Percentiles rank a stretch among this genome's conserved stretches.
Conservation (phyloP, 139 green algal species). For the Penium margaritaceum region DNA sequence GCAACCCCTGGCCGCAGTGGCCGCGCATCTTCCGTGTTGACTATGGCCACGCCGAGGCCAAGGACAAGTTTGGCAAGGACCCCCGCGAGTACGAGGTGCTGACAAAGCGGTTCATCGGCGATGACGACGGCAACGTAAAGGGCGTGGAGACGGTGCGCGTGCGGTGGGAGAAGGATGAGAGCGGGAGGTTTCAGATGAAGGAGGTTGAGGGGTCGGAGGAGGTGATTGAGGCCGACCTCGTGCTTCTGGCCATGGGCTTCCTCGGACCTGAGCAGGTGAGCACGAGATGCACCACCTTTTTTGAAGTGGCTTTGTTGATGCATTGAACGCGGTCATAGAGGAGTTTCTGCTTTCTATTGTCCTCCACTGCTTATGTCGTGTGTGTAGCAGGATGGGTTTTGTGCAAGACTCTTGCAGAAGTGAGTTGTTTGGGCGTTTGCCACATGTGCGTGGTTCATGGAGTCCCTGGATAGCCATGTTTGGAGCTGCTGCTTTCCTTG, state of each 20-base stretch:
- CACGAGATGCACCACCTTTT: no score
- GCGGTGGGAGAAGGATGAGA: slow-evolving; percentile 36
- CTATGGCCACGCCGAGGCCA: slow-evolving; percentile 88
- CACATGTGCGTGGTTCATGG: no score
- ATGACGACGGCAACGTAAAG: slow-evolving; percentile 66
- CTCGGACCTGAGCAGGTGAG: slow-evolving; percentile 76
- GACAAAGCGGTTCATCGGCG: slow-evolving; percentile 83
- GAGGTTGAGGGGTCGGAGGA: slow-evolving; percentile 65
- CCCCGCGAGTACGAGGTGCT: slow-evolving; percentile 85
- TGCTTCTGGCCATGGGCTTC: slow-evolving; percentile 93
- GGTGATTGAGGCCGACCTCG: slow-evolving; percentile 79
- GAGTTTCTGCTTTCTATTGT: no score
- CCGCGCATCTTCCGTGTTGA: slow-evolving; percentile 77
- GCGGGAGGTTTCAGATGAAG: slow-evolving; percentile 54
- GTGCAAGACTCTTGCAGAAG: no score
- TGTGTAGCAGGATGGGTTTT: no score
- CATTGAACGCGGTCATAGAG: no score
- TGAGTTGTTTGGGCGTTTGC: no score
- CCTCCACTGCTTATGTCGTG: no score
- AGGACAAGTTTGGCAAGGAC: slow-evolving; percentile 60
- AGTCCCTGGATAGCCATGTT: no score
- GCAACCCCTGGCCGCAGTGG: slow-evolving; percentile 90
- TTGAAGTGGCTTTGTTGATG: no score
- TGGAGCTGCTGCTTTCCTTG: no score
- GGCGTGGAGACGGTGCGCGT: slow-evolving; percentile 61